Evolutionary conservation across 2,329 filamentous ascomycete species (phyloP).

Genomic region (Amylocarpus encephaloides): DNA sequence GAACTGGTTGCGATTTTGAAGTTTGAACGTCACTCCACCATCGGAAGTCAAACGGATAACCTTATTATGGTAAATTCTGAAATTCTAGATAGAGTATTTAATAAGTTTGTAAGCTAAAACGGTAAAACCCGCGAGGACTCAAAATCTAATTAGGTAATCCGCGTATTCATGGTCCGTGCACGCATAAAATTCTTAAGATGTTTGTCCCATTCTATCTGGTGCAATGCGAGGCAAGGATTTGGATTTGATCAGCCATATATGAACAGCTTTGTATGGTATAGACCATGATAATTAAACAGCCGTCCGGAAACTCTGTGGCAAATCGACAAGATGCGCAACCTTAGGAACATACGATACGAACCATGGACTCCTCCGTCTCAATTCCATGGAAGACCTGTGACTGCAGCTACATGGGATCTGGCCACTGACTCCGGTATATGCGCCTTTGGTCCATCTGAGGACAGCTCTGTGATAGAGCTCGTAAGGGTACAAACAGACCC

Average conservation of each 20-base stretch:
- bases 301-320: background rate
- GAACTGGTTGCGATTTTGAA: too few relatives aligned
- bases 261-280: background rate
- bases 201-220: background rate
- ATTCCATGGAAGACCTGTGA: conserved; percentile 47
- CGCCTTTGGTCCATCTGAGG: conserved; percentile 72
- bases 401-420: conserved; percentile 81
- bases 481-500: conserved; percentile 44
- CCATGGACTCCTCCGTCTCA: conserved; percentile 54
- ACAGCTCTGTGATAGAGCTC: conserved; percentile 68
- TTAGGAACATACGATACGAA: conserved; percentile 69
- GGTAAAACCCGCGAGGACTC: too few relatives aligned
- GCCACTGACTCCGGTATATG: conserved; percentile 71
- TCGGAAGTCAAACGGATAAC: too few relatives aligned
- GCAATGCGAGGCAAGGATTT: background rate
- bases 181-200: background rate
- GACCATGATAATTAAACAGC: background rate
- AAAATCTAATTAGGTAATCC: too few relatives aligned
- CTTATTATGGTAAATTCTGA: too few relatives aligned
- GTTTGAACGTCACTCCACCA: too few relatives aligned
- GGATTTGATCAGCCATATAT: background rate
- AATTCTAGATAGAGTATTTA: too few relatives aligned
- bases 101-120: too few relatives aligned
- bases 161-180: background rate
- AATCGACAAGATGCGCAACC: conserved; percentile 66